Base-by-base conservation (phyloP, 805 yeast genomes). In the Schwanniomyces occidentalis region DNA sequence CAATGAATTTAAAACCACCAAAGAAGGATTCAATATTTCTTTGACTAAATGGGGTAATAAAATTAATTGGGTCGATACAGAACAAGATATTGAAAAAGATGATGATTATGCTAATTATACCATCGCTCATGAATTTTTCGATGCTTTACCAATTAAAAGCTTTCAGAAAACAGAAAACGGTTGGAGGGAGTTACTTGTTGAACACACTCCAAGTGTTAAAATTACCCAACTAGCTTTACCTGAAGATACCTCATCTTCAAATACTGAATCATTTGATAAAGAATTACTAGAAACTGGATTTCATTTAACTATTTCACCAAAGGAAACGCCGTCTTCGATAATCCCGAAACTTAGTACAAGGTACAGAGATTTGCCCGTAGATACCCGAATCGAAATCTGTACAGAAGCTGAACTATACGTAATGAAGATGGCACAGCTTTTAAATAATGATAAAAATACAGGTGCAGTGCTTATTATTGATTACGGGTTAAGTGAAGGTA, bases 61-160 rank as follows among this genome's bases (percentile, higher is more conserved):
- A 0, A 61, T 86, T 3, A 58, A 54, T n/a, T 81, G 86, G 86
- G 66, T 74, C 3, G 77, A 76, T 37, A 80, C 80, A 6, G 80
- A 76, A 41, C 65, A 68, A 30, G 81, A 76, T 38, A 56, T 75
- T 4, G 30, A 17, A 6, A 29, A 49, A 6, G 37, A 24, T 2
- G 54, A 47, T 2, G 38, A 44, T 2, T 48, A 52, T 24, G 68
- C 85, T 27, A 82, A 84, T 40, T 86, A 76, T 52, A 67, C 85
- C 4, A 54, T 87, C 35, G 93, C 95, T 0, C 95, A 87, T 53
- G 95, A 87, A 56, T 87, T 87, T 49, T 87, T 82, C 52, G 95
- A 87, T 58, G 95, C 95, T 0, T 63, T 87, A 37, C 95, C 95
- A 0, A 79, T 87, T 16, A 79, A 82, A 44, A 75, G 80, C 43